phyloP scores from a whole-genome alignment of 306 rosid genomes.

The Casuarina glauca region DNA sequence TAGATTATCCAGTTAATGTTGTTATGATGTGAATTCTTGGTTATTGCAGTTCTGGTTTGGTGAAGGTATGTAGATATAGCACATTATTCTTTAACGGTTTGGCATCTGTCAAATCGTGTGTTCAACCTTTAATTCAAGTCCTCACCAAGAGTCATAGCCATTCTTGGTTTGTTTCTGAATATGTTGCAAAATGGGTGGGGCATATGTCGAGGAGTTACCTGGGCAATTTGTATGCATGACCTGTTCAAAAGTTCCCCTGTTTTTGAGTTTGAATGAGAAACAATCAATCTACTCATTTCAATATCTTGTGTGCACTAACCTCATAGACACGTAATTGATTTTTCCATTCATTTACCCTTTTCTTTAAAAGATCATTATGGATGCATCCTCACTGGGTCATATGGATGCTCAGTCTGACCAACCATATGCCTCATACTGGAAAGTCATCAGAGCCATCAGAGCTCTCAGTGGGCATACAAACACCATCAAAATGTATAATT shows the following conservation, averaged over 20 bases:
- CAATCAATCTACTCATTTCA: not conserved
- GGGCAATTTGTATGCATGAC: too few species aligned
- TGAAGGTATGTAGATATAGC: not conserved
- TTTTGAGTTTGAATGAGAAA: not conserved
- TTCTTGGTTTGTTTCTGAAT: not conserved
- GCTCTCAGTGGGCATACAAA: slow-evolving; percentile 1
- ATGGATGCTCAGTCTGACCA: not conserved
- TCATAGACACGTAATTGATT: not conserved
- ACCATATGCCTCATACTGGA: not conserved
- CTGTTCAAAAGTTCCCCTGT: too few species aligned
- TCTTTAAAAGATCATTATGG: slow-evolving; percentile 2
- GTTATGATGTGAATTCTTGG: not conserved
- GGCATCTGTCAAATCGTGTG: not conserved
- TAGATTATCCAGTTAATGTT: not conserved
- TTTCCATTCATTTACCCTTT: slow-evolving; percentile 1
- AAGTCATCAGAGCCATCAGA: slow-evolving; percentile 8
- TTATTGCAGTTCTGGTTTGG: not conserved
- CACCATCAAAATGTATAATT: slow-evolving; percentile 7
- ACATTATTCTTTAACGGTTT: not conserved
- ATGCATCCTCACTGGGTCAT: not conserved
- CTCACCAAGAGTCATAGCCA: not conserved
- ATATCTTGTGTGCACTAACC: not conserved
- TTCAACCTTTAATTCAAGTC: not conserved
- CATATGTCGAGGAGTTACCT: too few species aligned
- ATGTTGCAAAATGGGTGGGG: not conserved